These are phyloP conservation scores for Fusarium temperatum DNA, from an alignment of 2,329 filamentous ascomycete genomes.

Conservation along the genomic window DNA sequence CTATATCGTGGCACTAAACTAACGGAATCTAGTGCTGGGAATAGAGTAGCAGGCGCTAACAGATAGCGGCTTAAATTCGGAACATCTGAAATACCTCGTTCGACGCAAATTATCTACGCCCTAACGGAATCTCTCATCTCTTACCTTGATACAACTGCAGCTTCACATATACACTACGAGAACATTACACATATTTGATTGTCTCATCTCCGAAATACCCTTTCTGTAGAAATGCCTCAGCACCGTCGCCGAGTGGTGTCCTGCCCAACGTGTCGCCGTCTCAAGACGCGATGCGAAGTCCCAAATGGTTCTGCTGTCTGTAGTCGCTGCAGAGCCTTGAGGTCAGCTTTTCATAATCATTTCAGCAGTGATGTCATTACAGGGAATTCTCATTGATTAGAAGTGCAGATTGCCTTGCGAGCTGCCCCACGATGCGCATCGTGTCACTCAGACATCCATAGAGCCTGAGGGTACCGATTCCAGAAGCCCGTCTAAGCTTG, in stretches of 20 bases:
- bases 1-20: too few species aligned
- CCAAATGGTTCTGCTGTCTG: not conserved
- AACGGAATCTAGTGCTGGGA: not conserved
- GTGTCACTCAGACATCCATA: not conserved
- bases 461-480: fast-evolving
- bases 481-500: fast-evolving
- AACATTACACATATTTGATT: fast-evolving
- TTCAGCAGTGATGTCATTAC: fast-evolving
- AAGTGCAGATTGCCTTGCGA: not conserved
- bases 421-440: not conserved
- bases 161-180: fast-evolving
- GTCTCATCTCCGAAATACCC: fast-evolving
- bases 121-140: too few species aligned
- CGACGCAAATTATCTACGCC: too few species aligned
- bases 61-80: not conserved
- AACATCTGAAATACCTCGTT: not conserved
- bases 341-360: fast-evolving
- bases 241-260: not conserved
- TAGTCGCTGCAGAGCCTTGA: not conserved
- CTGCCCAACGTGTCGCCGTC: not conserved
- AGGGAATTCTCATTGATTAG: fast-evolving
- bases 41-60: not conserved
- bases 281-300: not conserved
- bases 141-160: too few species aligned
- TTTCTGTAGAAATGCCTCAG: not conserved